Percentiles rank a stretch among this genome's conserved stretches.
Evolutionary conservation across 208 protist genomes (phyloP).

Genomic region (Trypanosomatidae sp.): DNA sequence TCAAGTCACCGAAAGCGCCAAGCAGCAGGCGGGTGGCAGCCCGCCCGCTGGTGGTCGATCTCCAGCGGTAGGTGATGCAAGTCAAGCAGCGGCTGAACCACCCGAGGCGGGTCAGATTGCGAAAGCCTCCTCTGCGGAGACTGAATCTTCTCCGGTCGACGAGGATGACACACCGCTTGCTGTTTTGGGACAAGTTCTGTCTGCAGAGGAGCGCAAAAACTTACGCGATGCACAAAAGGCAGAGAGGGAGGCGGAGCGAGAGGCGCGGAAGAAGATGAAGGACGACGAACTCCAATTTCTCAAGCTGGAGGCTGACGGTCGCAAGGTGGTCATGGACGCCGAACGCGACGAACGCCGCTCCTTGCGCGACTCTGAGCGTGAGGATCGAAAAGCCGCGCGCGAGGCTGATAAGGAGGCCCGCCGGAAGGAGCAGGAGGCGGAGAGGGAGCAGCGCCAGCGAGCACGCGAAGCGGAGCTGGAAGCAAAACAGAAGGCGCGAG

Average conservation of each 20-base stretch:
- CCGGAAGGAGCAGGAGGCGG: constrained; percentile 14
- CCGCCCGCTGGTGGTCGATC: too few species aligned
- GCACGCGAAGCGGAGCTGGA: constrained; percentile 27
- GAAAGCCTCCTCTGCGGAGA: neutral
- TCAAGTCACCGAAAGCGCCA: neutral
- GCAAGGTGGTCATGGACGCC: constrained; percentile 12
- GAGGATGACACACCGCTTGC: constrained; percentile 21
- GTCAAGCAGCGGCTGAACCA: too few species aligned
- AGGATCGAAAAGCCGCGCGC: constrained; percentile 25
- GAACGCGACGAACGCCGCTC: constrained; percentile 12
- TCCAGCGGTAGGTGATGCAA: too few species aligned
- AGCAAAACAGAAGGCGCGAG: constrained; percentile 22
- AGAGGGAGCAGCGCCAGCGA: constrained; percentile 23
- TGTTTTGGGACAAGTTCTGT: constrained; percentile 9
- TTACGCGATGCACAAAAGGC: constrained; percentile 13
- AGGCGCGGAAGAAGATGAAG: constrained; percentile 22
- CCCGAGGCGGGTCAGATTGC: too few species aligned
- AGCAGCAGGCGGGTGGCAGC: neutral
- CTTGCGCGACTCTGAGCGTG: constrained; percentile 19
- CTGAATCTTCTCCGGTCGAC: neutral
- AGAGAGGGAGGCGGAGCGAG: constrained; percentile 19
- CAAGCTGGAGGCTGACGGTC: constrained; percentile 15
- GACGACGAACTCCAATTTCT: constrained; percentile 11
- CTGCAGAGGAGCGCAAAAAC: constrained; percentile 11
- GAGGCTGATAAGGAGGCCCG: too few species aligned